phyloP scores from a whole-genome alignment of 106 monocot species.

The Agapanthus africanus region DNA sequence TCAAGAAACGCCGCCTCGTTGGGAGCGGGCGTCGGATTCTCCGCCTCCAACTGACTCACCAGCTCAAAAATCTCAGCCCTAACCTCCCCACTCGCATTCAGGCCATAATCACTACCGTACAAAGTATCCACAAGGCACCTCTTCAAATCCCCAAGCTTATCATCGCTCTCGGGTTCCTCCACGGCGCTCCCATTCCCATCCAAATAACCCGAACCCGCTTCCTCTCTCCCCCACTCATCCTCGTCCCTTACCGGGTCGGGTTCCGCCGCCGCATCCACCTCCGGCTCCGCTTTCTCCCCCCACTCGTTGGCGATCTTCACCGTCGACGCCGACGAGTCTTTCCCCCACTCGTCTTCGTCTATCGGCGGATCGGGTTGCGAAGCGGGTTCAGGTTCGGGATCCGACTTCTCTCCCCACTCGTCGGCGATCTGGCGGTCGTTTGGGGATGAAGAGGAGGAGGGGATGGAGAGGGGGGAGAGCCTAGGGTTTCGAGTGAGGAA shows the following conservation, averaged over 20 bases:
- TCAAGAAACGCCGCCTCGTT: slow-evolving; percentile 35
- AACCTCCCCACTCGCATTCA: slow-evolving; percentile 33
- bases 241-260: slow-evolving; percentile 14
- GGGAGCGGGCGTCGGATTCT: slow-evolving; percentile 52
- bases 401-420: slow-evolving; percentile 44
- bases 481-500: slow-evolving; percentile 1
- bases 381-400: slow-evolving; percentile 16
- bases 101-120: slow-evolving; percentile 45
- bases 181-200: background rate
- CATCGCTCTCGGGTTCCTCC: background rate
- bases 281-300: slow-evolving; percentile 22
- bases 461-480: background rate
- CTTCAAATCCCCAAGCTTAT: slow-evolving; percentile 38
- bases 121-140: slow-evolving; percentile 47
- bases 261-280: background rate
- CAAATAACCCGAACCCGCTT: background rate
- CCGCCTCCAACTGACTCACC: slow-evolving; percentile 46
- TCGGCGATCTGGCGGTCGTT: slow-evolving; percentile 27
- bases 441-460: too few species aligned
- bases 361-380: slow-evolving; percentile 21
- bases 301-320: slow-evolving; percentile 13
- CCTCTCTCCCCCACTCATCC: slow-evolving; percentile 18
- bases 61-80: slow-evolving; percentile 55
- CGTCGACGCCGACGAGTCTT: background rate
- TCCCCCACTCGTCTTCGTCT: slow-evolving; percentile 37